Evolutionary conservation across 345 rosid genomes (phyloP).

Genomic region (Geranium rotundifolium): DNA sequence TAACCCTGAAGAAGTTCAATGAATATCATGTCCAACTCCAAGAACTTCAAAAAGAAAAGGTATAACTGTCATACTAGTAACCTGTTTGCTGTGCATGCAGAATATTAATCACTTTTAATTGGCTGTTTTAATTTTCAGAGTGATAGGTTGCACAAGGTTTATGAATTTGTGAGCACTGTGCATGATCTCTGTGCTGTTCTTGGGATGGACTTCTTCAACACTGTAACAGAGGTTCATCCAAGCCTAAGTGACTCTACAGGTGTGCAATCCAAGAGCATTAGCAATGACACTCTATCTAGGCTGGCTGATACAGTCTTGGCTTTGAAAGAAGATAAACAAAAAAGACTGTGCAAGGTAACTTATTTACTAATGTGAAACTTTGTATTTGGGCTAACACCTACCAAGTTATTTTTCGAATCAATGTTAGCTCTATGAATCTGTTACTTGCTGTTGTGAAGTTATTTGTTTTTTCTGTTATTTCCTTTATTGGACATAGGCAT

Average conservation of each 20-base stretch:
- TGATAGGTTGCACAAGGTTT: conserved; percentile 82
- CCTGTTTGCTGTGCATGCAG: background rate
- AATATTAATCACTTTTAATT: background rate
- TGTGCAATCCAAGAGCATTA: conserved; percentile 73
- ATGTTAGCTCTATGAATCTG: no score
- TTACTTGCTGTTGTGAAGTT: no score
- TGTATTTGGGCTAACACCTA: no score
- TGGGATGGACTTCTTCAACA: conserved; percentile 75
- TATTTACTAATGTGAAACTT: background rate
- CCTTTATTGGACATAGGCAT: no score
- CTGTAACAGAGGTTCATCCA: conserved; percentile 85
- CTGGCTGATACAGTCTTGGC: conserved; percentile 69
- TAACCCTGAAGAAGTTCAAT: conserved; percentile 68
- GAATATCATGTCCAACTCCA: conserved; percentile 67
- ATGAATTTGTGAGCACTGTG: conserved; percentile 81
- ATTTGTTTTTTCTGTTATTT: no score
- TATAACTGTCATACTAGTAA: conserved; percentile 4
- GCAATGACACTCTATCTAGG: conserved; percentile 74
- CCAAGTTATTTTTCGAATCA: no score
- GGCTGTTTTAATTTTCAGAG: conserved; percentile 34
- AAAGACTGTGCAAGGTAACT: conserved; percentile 66
- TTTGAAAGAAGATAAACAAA: conserved; percentile 74
- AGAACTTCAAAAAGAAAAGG: conserved; percentile 95
- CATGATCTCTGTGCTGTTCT: conserved; percentile 91
- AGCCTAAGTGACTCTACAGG: conserved; percentile 67